Conservation (phyloP, 768 basidiomycete species). For the Mycena sanguinolenta region DNA sequence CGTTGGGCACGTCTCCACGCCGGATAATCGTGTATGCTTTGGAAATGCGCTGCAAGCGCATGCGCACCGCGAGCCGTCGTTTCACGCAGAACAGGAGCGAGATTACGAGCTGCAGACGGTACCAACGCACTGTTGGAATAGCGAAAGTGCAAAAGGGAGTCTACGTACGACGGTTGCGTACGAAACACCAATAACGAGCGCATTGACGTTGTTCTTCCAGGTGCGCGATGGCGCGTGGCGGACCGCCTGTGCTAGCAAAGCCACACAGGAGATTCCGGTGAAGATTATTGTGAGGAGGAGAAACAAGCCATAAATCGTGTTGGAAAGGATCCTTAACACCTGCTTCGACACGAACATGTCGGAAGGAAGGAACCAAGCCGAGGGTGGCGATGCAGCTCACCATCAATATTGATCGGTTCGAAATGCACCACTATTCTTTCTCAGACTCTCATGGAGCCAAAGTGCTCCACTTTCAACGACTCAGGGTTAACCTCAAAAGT, state of each 20-base stretch:
- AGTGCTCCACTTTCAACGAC: too few relatives aligned
- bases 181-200: conserved; percentile 75
- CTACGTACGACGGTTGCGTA: conserved; percentile 75
- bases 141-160: not conserved
- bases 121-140: not conserved
- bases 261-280: conserved; percentile 72
- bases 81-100: conserved; percentile 77
- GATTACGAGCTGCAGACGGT: conserved; percentile 58
- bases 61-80: conserved; percentile 74
- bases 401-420: too few relatives aligned
- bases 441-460: too few relatives aligned
- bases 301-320: conserved; percentile 66
- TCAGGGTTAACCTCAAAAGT: not conserved
- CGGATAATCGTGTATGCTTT: conserved; percentile 68
- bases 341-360: conserved; percentile 56
- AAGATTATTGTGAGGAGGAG: conserved; percentile 65
- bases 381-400: not conserved
- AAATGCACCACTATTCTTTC: too few relatives aligned
- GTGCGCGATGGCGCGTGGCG: conserved; percentile 68
- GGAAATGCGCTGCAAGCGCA: conserved; percentile 76
- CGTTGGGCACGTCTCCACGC: conserved; percentile 72
- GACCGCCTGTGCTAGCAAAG: conserved; percentile 80
- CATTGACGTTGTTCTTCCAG: conserved; percentile 76
- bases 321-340: conserved; percentile 64
- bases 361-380: not conserved